Evolutionary conservation across 805 yeast species (phyloP).

Genomic region (Phaffomyces thermotolerans): DNA sequence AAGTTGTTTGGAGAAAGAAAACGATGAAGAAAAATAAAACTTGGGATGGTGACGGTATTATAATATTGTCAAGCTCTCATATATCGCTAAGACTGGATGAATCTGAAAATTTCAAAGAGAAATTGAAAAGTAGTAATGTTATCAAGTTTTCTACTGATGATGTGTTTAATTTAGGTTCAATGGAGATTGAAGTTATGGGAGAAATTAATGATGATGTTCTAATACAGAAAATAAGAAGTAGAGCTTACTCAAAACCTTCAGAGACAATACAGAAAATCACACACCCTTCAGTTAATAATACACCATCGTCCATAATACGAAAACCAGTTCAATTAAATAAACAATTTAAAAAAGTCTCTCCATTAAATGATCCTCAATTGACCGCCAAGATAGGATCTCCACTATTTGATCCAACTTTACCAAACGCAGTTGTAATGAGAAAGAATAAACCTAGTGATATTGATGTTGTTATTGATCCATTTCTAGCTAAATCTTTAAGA

Average conservation of each 20-base stretch:
- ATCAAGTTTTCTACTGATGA: conserved; percentile 27
- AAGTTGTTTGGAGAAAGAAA: conserved; percentile 44
- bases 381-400: conserved; percentile 24
- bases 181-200: conserved; percentile 57
- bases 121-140: conserved; percentile 10
- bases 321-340: conserved; percentile 12
- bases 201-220: conserved; percentile 28
- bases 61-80: conserved; percentile 27
- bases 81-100: conserved; percentile 28
- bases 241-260: conserved; percentile 1
- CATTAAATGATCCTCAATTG: conserved; percentile 13
- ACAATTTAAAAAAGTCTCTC: conserved; percentile 21
- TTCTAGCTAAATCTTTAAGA: conserved; percentile 46
- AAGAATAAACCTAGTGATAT: conserved; percentile 20
- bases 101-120: conserved; percentile 26
- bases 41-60: conserved; percentile 90
- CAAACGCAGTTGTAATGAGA: conserved; percentile 37
- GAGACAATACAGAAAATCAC: neutral
- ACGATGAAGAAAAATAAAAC: conserved; percentile 76
- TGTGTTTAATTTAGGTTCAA: conserved; percentile 44
- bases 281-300: neutral
- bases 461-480: conserved; percentile 57
- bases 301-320: conserved; percentile 1
- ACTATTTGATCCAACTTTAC: conserved; percentile 30
- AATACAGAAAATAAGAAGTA: conserved; percentile 14